These are phyloP conservation scores for Botrytis squamosa DNA, from an alignment of 2,329 filamentous ascomycete genomes.

Conservation along the genomic window DNA sequence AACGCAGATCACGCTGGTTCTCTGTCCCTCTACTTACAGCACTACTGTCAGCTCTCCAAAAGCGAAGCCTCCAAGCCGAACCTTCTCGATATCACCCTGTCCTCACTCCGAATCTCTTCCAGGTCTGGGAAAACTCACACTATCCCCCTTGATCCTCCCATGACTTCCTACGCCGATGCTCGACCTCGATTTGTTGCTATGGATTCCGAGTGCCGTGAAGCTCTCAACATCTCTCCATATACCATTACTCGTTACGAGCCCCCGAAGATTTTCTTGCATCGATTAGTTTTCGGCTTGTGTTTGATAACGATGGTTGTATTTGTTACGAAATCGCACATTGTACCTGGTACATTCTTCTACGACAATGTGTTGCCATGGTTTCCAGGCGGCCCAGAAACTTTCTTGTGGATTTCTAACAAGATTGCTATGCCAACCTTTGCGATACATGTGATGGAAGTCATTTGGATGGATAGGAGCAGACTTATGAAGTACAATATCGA, in stretches of 20 bases:
- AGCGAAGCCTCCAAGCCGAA: conserved; percentile 55
- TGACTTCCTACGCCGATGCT: conserved; percentile 66
- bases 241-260: conserved; percentile 44
- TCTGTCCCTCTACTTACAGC: conserved; percentile 73
- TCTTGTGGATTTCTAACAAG: conserved; percentile 56
- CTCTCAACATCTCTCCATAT: conserved; percentile 55
- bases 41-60: conserved; percentile 61
- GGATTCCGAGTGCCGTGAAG: conserved; percentile 58
- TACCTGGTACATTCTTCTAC: conserved; percentile 52
- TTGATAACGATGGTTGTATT: conserved; percentile 54
- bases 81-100: conserved; percentile 65
- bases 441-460: conserved; percentile 66
- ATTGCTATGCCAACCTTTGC: conserved; percentile 59
- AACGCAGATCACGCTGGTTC: conserved; percentile 77
- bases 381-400: conserved; percentile 58
- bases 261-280: conserved; percentile 42
- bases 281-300: conserved; percentile 55
- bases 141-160: conserved; percentile 67
- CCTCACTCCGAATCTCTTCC: conserved; percentile 59
- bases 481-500: conserved; percentile 50
- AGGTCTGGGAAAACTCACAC: conserved; percentile 47
- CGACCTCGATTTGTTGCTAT: conserved; percentile 72
- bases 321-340: conserved; percentile 51
- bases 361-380: conserved; percentile 50
- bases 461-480: conserved; percentile 49